These are phyloP conservation scores for Coemansia sp. DNA, from an alignment of 192 early-diverging fungal species.

Conservation along the genomic window DNA sequence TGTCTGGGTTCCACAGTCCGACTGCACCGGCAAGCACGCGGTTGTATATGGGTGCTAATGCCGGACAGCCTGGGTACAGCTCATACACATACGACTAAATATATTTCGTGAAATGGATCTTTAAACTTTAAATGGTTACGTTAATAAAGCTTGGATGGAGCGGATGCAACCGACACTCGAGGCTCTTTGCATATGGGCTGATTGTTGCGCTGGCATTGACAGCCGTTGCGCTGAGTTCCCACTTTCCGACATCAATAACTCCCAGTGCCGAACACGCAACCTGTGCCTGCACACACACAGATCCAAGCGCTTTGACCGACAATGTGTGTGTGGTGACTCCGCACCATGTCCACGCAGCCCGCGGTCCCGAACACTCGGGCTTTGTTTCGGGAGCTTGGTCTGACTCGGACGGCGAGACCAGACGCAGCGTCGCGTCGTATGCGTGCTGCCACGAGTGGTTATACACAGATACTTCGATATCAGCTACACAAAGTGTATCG, in stretches of 20 bases:
- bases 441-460: conserved; percentile 53
- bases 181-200: conserved; percentile 9
- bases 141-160: conserved; percentile 34
- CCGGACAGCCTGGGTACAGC: background rate
- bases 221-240: conserved; percentile 33
- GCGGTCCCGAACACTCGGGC: conserved; percentile 33
- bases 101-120: too few relatives aligned
- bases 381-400: conserved; percentile 1
- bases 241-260: conserved; percentile 36
- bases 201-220: background rate
- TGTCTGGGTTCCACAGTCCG: conserved; percentile 13
- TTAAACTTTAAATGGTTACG: background rate
- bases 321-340: conserved; percentile 17
- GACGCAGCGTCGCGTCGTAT: conserved; percentile 25
- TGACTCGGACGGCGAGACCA: conserved; percentile 44
- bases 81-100: background rate
- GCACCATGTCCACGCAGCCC: conserved; percentile 48
- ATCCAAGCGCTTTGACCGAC: conserved; percentile 12
- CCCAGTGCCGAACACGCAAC: conserved; percentile 30
- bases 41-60: background rate
- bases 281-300: conserved; percentile 9
- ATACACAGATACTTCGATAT: conserved; percentile 24
- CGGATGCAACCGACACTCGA: conserved; percentile 28
- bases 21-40: background rate
- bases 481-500: conserved; percentile 10